Base-by-base conservation (phyloP, 2,329 filamentous ascomycete species). In the Didymella arachidicola region DNA sequence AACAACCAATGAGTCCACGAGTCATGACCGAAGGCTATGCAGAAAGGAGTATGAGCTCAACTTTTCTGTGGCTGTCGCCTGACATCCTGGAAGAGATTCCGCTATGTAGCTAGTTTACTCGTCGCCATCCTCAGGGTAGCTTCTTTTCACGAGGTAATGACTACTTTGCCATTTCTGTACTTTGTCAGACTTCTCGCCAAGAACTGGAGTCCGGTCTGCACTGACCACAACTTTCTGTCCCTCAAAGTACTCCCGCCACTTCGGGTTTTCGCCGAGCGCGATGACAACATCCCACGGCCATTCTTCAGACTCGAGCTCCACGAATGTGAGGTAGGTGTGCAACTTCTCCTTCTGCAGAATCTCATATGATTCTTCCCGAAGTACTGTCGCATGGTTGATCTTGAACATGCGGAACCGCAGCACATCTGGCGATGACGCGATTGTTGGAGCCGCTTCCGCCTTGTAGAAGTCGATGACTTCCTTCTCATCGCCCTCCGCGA, bases 261-360 rank as follows among this genome's bases (percentile, higher is more conserved):
- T 55, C 10, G 57, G 41, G 6, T 60, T 60, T 49, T 57, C 60
- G 7, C 48, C 60, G 18, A 62, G 29, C 3, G 42, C 53, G 7
- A 62, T 32, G 14, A 62, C 57, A 4, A 52, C 53, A 38, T 57
- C 57, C 60, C 60, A 62, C 12, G 60, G 60, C 60, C 60, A 62
- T 11, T 62, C 60, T 11, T 62, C 60, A 14, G 16, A 22, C 34
- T 53, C 53, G 5, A 60, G 46, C 46, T 62, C 60, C 8, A 34
- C 53, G 4, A 62, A 5, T 2, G 60, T 57, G 1, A 62, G 46
- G 34, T 60, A 62, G 1, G 44, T 62, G 16, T 60, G 41, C 41
- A 57, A 8, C 1, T 39, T 57, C 4, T 44, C 19, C 41, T 52
- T 45, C 7, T 57, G 45, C 4, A 62, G 44, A 1, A 57, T 62